Evolutionary conservation across 306 rosid species (phyloP).

Genomic region (Begonia masoniana): DNA sequence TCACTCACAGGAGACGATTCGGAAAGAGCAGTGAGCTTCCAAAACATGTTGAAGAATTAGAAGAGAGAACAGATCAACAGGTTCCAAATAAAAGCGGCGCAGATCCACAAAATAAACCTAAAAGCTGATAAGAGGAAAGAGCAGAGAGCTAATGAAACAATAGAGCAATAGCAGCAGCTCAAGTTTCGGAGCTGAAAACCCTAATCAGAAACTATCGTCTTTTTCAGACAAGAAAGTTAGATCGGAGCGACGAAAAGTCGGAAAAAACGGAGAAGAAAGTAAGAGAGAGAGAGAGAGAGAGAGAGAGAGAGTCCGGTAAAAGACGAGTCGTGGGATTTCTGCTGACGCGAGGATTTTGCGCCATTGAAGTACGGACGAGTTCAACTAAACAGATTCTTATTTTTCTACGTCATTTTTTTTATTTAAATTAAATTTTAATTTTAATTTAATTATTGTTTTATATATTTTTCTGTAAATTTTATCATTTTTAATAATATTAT

Average conservation of each 20-base stretch:
- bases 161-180: neutral
- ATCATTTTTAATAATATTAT: too few relatives aligned
- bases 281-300: neutral
- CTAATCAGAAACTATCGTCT: neutral
- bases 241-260: neutral
- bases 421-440: too few relatives aligned
- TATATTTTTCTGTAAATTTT: too few relatives aligned
- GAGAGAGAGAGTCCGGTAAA: neutral
- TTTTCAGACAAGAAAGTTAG: neutral
- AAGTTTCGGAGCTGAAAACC: neutral
- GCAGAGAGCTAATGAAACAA: neutral
- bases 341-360: too few relatives aligned
- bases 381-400: too few relatives aligned
- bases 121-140: neutral
- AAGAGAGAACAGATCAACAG: slow-evolving; percentile 16
- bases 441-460: too few relatives aligned
- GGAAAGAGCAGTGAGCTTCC: slow-evolving; percentile 92
- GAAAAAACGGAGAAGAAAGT: neutral
- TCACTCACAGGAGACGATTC: slow-evolving; percentile 87
- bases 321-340: too few relatives aligned
- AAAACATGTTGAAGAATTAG: slow-evolving; percentile 55
- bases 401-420: too few relatives aligned
- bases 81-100: slow-evolving; percentile 6
- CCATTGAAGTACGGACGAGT: too few relatives aligned
- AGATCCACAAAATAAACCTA: slow-evolving; percentile 38